phyloP scores from a whole-genome alignment of 2,329 filamentous ascomycete genomes.

The Fusarium decemcellulare region DNA sequence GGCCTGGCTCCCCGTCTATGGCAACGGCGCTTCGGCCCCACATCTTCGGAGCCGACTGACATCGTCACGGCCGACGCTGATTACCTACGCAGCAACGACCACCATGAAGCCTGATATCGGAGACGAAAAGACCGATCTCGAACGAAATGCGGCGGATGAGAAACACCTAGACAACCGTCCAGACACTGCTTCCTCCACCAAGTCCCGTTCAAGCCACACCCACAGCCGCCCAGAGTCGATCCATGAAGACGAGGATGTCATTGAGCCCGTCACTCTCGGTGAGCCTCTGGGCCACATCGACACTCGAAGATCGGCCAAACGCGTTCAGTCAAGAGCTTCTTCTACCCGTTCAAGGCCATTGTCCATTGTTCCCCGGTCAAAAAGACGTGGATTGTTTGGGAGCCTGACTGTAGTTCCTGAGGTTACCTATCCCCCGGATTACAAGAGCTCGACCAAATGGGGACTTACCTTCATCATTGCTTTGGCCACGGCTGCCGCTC shows the following conservation, averaged over 20 bases:
- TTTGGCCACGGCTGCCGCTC: conserved; percentile 81
- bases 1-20: conserved; percentile 22
- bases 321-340: conserved; percentile 53
- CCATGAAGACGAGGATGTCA: conserved; percentile 31
- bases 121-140: conserved; percentile 35
- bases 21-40: conserved; percentile 28
- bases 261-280: conserved; percentile 41
- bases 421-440: conserved; percentile 81
- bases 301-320: conserved; percentile 35
- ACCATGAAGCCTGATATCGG: neutral
- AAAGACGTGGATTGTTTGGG: conserved; percentile 80
- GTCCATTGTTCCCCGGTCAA: conserved; percentile 59
- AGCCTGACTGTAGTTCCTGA: conserved; percentile 82
- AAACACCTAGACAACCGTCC: conserved; percentile 18
- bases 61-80: conserved; percentile 5
- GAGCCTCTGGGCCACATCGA: conserved; percentile 43
- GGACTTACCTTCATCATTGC: conserved; percentile 84
- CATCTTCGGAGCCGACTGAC: conserved; percentile 40
- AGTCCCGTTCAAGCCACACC: conserved; percentile 14
- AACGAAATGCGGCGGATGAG: conserved; percentile 21
- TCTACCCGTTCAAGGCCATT: conserved; percentile 55
- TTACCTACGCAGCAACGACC: neutral
- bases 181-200: conserved; percentile 27
- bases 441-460: conserved; percentile 85
- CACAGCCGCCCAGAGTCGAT: conserved; percentile 16